Conservation (phyloP, 140 eudicot species). For the Cichorium intybus region DNA sequence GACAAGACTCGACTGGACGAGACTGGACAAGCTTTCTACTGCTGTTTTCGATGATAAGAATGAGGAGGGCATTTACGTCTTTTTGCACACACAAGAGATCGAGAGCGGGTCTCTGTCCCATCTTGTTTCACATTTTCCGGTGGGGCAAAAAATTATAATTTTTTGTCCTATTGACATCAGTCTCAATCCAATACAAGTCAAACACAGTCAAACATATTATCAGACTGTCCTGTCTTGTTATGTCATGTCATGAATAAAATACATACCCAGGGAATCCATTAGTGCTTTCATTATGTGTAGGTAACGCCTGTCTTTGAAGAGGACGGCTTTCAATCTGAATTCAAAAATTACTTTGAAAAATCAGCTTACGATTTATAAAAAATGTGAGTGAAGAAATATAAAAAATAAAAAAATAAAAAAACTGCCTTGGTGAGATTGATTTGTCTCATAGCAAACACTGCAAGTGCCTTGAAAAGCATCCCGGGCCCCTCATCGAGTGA, state of each 20-base stretch:
- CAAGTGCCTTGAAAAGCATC: constrained; percentile 85
- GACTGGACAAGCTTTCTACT: not conserved
- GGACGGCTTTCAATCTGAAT: constrained; percentile 82
- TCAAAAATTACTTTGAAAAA: not conserved
- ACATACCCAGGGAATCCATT: constrained; percentile 54
- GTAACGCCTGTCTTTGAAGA: constrained; percentile 63
- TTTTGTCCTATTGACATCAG: not conserved
- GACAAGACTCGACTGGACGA: too few relatives aligned
- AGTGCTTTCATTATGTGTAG: constrained; percentile 42
- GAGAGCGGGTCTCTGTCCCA: too few relatives aligned
- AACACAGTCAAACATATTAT: not conserved
- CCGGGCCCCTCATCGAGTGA: constrained; percentile 94
- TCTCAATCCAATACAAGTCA: not conserved
- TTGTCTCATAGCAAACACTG: constrained; percentile 74
- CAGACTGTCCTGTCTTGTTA: not conserved
- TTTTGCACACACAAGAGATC: not conserved
- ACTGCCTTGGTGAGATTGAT: constrained; percentile 73
- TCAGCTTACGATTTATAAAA: not conserved
- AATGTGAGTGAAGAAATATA: not conserved
- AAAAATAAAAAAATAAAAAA: not conserved
- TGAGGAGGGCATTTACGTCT: not conserved
- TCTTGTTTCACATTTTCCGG: too few relatives aligned
- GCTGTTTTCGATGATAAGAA: not conserved
- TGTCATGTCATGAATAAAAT: not conserved
- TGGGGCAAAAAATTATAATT: too few relatives aligned